Evolutionary conservation across 108 stramenopile species (phyloP).

Genomic region (Thalassiosira profunda): DNA sequence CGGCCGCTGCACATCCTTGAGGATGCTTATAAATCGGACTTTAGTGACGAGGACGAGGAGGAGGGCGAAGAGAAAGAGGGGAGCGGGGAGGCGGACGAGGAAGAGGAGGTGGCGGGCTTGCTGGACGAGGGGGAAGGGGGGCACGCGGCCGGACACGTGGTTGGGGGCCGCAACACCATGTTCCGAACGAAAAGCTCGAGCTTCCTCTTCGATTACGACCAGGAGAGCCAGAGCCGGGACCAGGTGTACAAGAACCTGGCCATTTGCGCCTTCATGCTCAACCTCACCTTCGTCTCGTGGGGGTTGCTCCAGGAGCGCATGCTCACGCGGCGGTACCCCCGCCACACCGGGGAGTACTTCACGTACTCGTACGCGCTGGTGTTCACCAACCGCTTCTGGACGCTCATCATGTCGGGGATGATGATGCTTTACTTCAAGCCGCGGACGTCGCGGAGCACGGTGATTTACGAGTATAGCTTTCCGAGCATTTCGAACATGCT

Average conservation of each 20-base stretch:
- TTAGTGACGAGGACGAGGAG: conserved; percentile 34
- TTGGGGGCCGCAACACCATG: neutral
- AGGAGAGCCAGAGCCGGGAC: conserved; percentile 50
- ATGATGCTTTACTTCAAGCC: conserved; percentile 90
- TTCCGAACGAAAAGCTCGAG: neutral
- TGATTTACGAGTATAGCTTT: conserved; percentile 96
- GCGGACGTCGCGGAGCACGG: conserved; percentile 70
- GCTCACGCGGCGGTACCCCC: conserved; percentile 91
- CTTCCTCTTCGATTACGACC: conserved; percentile 66
- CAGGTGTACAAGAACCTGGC: conserved; percentile 82
- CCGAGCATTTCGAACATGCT: conserved; percentile 98
- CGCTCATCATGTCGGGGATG: conserved; percentile 89
- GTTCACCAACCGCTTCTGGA: conserved; percentile 96
- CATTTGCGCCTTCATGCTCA: conserved; percentile 90
- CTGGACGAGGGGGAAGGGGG: conserved; percentile 11
- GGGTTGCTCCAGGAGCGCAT: conserved; percentile 95
- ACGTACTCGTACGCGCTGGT: conserved; percentile 93
- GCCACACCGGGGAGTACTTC: conserved; percentile 92
- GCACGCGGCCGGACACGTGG: neutral
- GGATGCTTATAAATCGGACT: conserved; percentile 38
- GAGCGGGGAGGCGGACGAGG: too few species aligned
- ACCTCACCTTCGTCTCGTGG: conserved; percentile 94
- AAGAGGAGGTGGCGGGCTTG: conserved; percentile 15
- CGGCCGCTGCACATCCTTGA: conserved; percentile 16
- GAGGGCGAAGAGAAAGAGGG: conserved; percentile 20